Percentiles rank a stretch among this genome's conserved stretches.
phyloP scores from a whole-genome alignment of 1,284 basidiomycete species.

The Nidula niveotomentosa region DNA sequence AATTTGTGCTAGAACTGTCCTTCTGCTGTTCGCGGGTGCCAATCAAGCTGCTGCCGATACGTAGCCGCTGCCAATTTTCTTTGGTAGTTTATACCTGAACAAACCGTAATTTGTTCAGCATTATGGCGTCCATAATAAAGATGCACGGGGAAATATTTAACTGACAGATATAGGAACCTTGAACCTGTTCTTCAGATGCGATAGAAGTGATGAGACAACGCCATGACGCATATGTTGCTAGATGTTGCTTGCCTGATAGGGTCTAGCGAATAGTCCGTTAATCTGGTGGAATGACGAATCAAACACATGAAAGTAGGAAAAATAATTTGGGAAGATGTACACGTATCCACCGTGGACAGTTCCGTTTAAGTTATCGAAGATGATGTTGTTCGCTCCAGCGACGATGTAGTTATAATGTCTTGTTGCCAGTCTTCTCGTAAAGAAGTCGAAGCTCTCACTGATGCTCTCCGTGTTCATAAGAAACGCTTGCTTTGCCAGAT shows the following conservation, averaged over 20 bases:
- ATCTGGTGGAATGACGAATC: conserved; percentile 9
- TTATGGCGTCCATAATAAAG: conserved; percentile 11
- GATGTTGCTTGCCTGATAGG: conserved; percentile 25
- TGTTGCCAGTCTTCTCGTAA: conserved; percentile 30
- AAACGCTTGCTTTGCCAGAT: conserved; percentile 28
- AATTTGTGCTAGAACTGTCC: conserved; percentile 46
- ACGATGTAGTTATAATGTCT: conserved; percentile 43
- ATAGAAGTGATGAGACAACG: too few species aligned
- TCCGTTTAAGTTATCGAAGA: conserved; percentile 34
- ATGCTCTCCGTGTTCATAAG: conserved; percentile 43
- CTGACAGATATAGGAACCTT: too few species aligned
- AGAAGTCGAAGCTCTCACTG: conserved; percentile 37
- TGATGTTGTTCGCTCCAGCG: conserved; percentile 34
- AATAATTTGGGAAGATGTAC: conserved; percentile 17
- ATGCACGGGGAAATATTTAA: too few species aligned
- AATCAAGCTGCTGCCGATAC: conserved; percentile 33
- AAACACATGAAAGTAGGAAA: too few species aligned
- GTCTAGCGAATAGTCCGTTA: conserved; percentile 29
- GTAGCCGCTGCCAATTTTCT: conserved; percentile 32
- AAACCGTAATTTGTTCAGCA: conserved; percentile 27
- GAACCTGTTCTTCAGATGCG: too few species aligned
- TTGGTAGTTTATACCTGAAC: conserved; percentile 26
- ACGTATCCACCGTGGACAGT: conserved; percentile 34
- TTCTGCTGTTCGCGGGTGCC: conserved; percentile 38
- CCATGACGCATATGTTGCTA: too few species aligned